Conservation (phyloP, 2,329 filamentous ascomycete genomes). For the Cadophora luteo-olivacea region DNA sequence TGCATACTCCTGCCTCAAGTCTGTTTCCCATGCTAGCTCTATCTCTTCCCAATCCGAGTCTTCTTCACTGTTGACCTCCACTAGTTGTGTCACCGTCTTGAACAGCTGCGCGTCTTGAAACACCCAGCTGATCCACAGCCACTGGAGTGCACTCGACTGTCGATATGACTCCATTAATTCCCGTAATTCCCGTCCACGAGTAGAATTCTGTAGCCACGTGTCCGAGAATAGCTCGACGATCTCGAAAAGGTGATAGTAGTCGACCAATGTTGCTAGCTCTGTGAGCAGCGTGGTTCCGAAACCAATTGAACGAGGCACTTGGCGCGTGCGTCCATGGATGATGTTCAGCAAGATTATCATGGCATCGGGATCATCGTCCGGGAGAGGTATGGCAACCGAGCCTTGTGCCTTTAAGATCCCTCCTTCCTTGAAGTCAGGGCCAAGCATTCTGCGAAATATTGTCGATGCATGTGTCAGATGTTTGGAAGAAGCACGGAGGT, state of each 20-base stretch:
- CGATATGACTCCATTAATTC: neutral
- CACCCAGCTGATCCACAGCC: slow-evolving; percentile 7
- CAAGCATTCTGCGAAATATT: neutral
- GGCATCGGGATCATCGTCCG: slow-evolving; percentile 22
- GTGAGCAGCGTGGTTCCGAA: slow-evolving; percentile 4
- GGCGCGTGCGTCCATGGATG: slow-evolving; percentile 17
- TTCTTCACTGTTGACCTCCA: neutral
- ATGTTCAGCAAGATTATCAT: slow-evolving; percentile 26
- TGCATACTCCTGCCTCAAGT: neutral
- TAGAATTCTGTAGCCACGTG: neutral
- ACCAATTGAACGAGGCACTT: slow-evolving; percentile 14
- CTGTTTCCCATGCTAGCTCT: neutral
- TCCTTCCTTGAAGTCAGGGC: neutral
- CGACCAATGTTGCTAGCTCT: slow-evolving; percentile 17
- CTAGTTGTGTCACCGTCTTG: neutral
- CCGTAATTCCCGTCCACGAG: neutral
- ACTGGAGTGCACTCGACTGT: neutral
- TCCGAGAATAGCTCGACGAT: slow-evolving; percentile 13
- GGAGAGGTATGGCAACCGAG: slow-evolving; percentile 17
- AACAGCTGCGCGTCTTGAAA: neutral
- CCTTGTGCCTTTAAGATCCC: neutral
- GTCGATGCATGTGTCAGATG: neutral
- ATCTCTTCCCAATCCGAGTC: neutral
- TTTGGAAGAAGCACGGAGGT: neutral
- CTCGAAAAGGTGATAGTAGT: slow-evolving; percentile 29